Evolutionary conservation across 345 rosid genomes (phyloP).

Genomic region (Carallia pectinifolia): DNA sequence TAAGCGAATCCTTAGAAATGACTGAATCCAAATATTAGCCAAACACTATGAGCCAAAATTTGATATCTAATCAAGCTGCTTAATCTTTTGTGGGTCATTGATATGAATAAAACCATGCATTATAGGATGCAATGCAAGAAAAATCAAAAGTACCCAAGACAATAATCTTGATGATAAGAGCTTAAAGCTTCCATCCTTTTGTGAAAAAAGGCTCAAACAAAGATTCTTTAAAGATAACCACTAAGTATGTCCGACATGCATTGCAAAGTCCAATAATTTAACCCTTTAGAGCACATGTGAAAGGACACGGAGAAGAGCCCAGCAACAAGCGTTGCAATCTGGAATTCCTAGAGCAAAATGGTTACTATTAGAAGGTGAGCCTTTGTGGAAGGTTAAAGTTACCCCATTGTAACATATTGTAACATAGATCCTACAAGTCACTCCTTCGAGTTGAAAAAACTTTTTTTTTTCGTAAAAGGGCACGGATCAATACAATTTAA

Average conservation of each 20-base stretch:
- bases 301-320: constrained; percentile 25
- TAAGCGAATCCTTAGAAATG: constrained; percentile 24
- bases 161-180: neutral
- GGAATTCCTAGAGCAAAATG: neutral
- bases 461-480: no score
- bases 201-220: neutral
- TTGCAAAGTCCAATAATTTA: constrained; percentile 18
- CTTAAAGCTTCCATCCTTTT: constrained; percentile 10
- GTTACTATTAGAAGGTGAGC: no score
- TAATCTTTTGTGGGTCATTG: neutral
- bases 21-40: constrained; percentile 4
- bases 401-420: no score
- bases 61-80: neutral
- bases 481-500: no score
- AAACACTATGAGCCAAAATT: constrained; percentile 15
- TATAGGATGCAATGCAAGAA: neutral
- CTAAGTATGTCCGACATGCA: constrained; percentile 17
- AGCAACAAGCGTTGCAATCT: neutral
- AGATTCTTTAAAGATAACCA: constrained; percentile 34
- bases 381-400: no score
- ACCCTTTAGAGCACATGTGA: constrained; percentile 32
- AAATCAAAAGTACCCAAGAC: neutral
- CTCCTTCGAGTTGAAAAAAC: no score
- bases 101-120: neutral
- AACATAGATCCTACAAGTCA: no score